Evolutionary conservation across 1,139 yeast genomes (phyloP), one percentile per base, ranked within the genome.

Genomic region (Geotrichum armillariae): DNA sequence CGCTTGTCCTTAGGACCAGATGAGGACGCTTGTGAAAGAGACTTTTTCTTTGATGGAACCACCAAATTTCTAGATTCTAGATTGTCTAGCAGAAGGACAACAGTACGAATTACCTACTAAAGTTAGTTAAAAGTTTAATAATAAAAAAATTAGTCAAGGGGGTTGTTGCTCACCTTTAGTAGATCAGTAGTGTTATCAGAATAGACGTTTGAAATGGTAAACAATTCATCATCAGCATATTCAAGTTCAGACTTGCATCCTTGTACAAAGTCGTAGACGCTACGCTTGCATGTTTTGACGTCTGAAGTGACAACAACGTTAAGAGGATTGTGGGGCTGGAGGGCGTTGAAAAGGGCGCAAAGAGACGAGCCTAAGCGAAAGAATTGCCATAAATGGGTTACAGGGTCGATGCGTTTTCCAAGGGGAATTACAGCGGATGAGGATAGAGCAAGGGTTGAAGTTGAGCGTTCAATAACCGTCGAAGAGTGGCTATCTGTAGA

Each of bases 281-380:
- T 85, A 67, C 87, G 85, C 64, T 93, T 94, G 69, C 96, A 88
- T 47, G 85, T 79, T 63, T 90, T 82, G 58, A 87, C 66, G 65
- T 91, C 97, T 55, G 61, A 74, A 57, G 64, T 67, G 58, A 58
- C 69, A 63, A 50, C 74, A 68, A 62, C 72, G 63, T 54, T 76
- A 66, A 59, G 74, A 61, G 58, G 60, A 8, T 52, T 57, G 14
- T 53, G 53, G 12, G 66, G 68, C 36, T 69, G 69, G 29, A 84
- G 70, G 25, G 75, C 68, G 68, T 93, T 91, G 73, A 85, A 88
- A 7, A 93, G 72, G 43, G 88, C 78, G 67, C 99, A 91, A 45
- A 93, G 75, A 5, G 98, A 95, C 1, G 95, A 85, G 6, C 99
- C 99, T 61, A 87, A 90, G 60, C 93, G 94, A 62, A 93, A 84